These are phyloP conservation scores for Pythium biforme DNA, from an alignment of 352 stramenopile species.

Conservation along the genomic window DNA sequence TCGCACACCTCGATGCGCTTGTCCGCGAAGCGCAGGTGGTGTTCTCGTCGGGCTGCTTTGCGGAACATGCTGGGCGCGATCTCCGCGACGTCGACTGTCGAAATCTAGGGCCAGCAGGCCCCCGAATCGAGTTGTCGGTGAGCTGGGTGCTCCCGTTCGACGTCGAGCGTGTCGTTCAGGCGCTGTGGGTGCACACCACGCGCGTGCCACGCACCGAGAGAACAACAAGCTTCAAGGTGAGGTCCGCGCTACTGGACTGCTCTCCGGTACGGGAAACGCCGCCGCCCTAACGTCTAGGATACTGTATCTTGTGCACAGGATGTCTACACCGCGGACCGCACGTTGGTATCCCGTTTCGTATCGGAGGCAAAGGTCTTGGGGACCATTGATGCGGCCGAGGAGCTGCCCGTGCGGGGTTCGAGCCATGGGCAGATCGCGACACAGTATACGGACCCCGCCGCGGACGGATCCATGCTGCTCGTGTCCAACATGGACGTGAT, in stretches of 20 bases:
- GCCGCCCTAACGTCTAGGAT: no score
- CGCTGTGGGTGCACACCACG: constrained; percentile 6
- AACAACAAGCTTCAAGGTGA: constrained; percentile 2
- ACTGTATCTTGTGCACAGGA: no score
- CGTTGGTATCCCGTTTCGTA: no score
- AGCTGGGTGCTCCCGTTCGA: constrained; percentile 6
- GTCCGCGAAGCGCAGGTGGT: not conserved
- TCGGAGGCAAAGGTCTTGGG: no score
- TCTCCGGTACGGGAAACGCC: not conserved
- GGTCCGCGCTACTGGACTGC: no score
- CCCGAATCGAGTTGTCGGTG: not conserved
- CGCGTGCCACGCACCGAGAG: not conserved
- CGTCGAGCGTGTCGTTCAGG: not conserved
- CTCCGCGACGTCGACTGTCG: not conserved
- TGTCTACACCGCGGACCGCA: no score
- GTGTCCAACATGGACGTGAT: no score
- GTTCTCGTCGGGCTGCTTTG: not conserved
- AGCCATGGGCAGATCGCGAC: no score
- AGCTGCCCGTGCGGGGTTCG: no score
- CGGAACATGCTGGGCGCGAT: not conserved
- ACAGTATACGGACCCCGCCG: no score
- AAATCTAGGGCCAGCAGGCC: not conserved
- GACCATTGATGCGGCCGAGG: no score
- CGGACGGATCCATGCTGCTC: no score
- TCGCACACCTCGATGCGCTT: not conserved